These are phyloP conservation scores for Suillus brevipes DNA, from an alignment of 768 basidiomycete species.

Conservation along the genomic window DNA sequence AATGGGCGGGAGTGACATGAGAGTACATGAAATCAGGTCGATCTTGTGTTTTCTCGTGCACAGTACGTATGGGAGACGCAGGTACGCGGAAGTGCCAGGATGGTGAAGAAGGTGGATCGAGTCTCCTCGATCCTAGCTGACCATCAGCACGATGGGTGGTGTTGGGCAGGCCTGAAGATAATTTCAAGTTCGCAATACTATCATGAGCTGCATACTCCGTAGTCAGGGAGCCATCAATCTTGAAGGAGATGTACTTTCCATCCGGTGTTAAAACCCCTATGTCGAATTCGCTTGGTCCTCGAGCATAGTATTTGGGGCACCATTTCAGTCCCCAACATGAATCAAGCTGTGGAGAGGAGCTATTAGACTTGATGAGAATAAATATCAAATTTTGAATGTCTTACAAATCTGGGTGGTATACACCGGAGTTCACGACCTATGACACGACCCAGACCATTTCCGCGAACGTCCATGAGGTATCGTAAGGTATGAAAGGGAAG, in stretches of 20 bases:
- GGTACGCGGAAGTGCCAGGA: neutral
- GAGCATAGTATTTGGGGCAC: constrained; percentile 23
- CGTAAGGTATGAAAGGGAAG: constrained; percentile 17
- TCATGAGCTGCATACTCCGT: neutral
- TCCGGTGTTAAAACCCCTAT: neutral
- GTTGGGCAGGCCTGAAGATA: neutral
- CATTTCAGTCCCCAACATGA: constrained; percentile 36
- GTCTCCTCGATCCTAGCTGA: neutral
- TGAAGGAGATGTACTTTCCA: constrained; percentile 1
- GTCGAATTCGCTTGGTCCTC: constrained; percentile 23
- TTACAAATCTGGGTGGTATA: constrained; percentile 30
- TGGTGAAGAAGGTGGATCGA: neutral
- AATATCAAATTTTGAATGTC: constrained; percentile 8
- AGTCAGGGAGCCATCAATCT: neutral
- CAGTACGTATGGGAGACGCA: neutral
- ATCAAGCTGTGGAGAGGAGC: constrained; percentile 18
- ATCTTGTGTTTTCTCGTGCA: neutral
- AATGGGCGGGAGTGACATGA: neutral
- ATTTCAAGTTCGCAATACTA: neutral
- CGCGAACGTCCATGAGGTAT: constrained; percentile 10
- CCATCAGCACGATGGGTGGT: neutral
- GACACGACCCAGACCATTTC: constrained; percentile 24
- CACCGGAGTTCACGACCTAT: constrained; percentile 32
- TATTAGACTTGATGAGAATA: neutral
- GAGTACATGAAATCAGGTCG: neutral